Evolutionary conservation across 192 early-diverging fungal species (phyloP), one percentile per base, ranked within the genome.

Genomic region (Entomortierella beljakovae): DNA sequence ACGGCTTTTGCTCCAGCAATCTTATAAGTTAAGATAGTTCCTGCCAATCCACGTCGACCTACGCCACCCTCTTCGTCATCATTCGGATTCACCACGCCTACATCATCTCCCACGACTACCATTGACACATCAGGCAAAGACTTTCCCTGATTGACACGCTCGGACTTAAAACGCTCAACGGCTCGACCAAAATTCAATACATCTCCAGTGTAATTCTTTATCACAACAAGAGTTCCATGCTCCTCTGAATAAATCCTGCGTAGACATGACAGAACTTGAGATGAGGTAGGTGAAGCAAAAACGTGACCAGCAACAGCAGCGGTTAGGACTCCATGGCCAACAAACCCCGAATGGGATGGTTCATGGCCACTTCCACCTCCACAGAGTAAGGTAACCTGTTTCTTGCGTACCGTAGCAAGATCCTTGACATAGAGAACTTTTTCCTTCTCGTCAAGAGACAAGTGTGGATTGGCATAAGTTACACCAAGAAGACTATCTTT

Each of bases 131-230:
- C 83, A 35, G 87, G 71, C 49, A 61, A 7, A 18, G 63, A 15
- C 7, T 66, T 65, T 1, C 64, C 71, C 13, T 66, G 57, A 25
- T 74, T 59, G 10, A 93, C 88, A 29, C 90, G 82, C 71, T 90
- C 85, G 20, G 91, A 88, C 80, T 93, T 95, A 82, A 90, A 89
- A 13, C 90, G 86, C 80, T 90, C 92, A 6, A 93, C 89, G 8
- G 95, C 95, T 4, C 90, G 83, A 25, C 92, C 93, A 89, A 96
- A 96, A 81, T 92, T 89, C 11, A 90, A 82, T 57, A 88, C 85
- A 65, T 92, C 90, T 46, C 93, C 94, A 0, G 95, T 96, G 70
- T 96, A 96, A 81, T 96, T 96, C 81, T 94, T 96, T 85, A 95
- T 88, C 15, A 96, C 85, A 3, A 94, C 85, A 35, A 96, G 69